Evolutionary conservation across 2,329 filamentous ascomycete species (phyloP).

Genomic region (Fusarium buharicum): DNA sequence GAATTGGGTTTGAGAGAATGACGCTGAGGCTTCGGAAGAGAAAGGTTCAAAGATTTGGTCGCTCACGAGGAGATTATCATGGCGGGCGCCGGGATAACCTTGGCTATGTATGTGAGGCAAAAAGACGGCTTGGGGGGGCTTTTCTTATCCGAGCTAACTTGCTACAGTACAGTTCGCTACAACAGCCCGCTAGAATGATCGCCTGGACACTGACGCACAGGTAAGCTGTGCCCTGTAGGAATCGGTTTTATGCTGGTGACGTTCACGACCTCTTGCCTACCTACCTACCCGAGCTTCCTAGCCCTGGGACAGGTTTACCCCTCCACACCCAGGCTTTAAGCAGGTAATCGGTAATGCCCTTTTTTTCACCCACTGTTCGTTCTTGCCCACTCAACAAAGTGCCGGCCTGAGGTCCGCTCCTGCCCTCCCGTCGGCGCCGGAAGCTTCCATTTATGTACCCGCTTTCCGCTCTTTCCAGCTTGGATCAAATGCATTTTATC

Average conservation of each 20-base stretch:
- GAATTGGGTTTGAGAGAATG: constrained; percentile 24
- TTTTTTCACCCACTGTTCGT: constrained; percentile 6
- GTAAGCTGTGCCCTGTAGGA: constrained; percentile 19
- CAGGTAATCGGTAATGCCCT: background rate
- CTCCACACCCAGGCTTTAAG: constrained; percentile 9
- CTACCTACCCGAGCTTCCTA: constrained; percentile 3
- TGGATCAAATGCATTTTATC: constrained; percentile 10
- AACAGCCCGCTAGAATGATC: constrained; percentile 22
- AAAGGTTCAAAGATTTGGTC: constrained; percentile 40
- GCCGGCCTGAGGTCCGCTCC: constrained; percentile 22
- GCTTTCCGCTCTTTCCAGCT: constrained; percentile 17
- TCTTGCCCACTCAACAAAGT: constrained; percentile 25
- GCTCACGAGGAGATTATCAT: constrained; percentile 45
- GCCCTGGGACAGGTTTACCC: constrained; percentile 19
- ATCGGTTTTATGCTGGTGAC: constrained; percentile 9
- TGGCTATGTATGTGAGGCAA: constrained; percentile 33
- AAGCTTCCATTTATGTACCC: constrained; percentile 7
- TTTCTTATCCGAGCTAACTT: constrained; percentile 18
- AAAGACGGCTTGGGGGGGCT: constrained; percentile 31
- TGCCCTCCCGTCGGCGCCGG: background rate
- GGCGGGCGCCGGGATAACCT: constrained; percentile 46
- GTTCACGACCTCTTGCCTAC: constrained; percentile 18
- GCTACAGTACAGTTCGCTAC: no score
- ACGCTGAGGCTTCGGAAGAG: constrained; percentile 23
- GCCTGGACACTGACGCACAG: constrained; percentile 16